Evolutionary conservation across 495 filamentous ascomycete species (phyloP), one percentile per base, ranked within the genome.

Genomic region (Penicillium soppii): DNA sequence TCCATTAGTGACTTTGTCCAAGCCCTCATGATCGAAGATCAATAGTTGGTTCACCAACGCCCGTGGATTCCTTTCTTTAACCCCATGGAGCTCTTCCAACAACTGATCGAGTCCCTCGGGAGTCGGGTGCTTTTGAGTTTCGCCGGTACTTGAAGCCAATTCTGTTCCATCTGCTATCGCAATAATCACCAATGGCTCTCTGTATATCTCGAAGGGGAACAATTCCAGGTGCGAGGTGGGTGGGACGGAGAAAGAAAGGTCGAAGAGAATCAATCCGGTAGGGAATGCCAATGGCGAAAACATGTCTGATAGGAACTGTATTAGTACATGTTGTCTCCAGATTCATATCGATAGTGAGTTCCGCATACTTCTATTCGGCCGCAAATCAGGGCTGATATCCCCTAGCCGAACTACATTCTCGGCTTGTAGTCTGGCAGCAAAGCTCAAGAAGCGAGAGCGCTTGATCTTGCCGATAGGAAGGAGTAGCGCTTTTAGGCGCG

Each of bases 271-370:
- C 55, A 85, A 82, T 47, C 94, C 94, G 52, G 83, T 82, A 7
- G 92, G 92, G 66, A 95, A 97, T 2, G 90, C 91, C 56, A 95
- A 76, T 21, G 94, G 94, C 36, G 91, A 95, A 67, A 98, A 96
- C 86, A 95, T 92, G 61, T 91, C 92, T 96, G 62, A 52, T 53
- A 49, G 57, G 52, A 25, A 53, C 29, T 41, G 56, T 39, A 52
- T 76, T 52, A 78, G 69, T 51, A 53, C 38, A 25, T 9, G 21
- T 8, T n/a, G 4, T 21, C 29, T 7, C 15, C n/a, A 16, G 15
- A 16, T 27, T 40, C 20, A 22, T 7, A 7, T 41, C 44, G 36
- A 19, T 10, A 21, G 35, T 25, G 30, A 25, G 30, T 23, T 56
- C 44, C 23, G 54, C 86, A 59, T 85, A 96, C 90, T 95, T 77